A percentile compares a stretch with the other conserved stretches of the same genome.
phyloP scores from a whole-genome alignment of 169 alveolate genomes.

The Cryptosporidium andersoni region DNA sequence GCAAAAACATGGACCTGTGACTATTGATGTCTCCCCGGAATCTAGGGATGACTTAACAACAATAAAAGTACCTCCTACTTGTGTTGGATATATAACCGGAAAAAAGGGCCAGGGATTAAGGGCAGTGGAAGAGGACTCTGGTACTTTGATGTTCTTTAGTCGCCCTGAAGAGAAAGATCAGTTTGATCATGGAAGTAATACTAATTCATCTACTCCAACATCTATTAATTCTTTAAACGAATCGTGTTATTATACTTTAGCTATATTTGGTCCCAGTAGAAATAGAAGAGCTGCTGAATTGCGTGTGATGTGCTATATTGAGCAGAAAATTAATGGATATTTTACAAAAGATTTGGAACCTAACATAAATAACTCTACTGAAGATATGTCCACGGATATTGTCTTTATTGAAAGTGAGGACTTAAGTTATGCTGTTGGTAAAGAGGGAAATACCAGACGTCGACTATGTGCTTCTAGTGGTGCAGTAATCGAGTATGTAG shows the following conservation, averaged over 20 bases:
- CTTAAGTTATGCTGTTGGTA: conserved; percentile 76
- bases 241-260: conserved; percentile 27
- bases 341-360: conserved; percentile 55
- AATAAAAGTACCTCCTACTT: conserved; percentile 71
- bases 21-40: conserved; percentile 72
- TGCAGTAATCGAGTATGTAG: conserved; percentile 76
- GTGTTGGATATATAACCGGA: conserved; percentile 79
- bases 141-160: conserved; percentile 77
- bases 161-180: conserved; percentile 45
- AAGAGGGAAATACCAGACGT: conserved; percentile 77
- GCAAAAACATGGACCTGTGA: conserved; percentile 80
- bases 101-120: conserved; percentile 76
- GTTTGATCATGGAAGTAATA: conserved; percentile 11
- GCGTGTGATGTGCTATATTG: conserved; percentile 65
- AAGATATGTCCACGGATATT: conserved; percentile 57
- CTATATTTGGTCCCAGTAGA: conserved; percentile 56
- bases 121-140: conserved; percentile 78
- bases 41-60: conserved; percentile 74
- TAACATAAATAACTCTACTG: conserved; percentile 35
- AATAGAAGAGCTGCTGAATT: conserved; percentile 68
- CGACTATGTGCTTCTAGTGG: conserved; percentile 79
- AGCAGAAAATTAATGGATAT: conserved; percentile 55
- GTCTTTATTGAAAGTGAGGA: conserved; percentile 70
- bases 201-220: neutral
- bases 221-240: neutral